A percentile compares a stretch with the other conserved stretches of the same genome.
phyloP scores from a whole-genome alignment of 306 rosid species.

The Prunus padus region DNA sequence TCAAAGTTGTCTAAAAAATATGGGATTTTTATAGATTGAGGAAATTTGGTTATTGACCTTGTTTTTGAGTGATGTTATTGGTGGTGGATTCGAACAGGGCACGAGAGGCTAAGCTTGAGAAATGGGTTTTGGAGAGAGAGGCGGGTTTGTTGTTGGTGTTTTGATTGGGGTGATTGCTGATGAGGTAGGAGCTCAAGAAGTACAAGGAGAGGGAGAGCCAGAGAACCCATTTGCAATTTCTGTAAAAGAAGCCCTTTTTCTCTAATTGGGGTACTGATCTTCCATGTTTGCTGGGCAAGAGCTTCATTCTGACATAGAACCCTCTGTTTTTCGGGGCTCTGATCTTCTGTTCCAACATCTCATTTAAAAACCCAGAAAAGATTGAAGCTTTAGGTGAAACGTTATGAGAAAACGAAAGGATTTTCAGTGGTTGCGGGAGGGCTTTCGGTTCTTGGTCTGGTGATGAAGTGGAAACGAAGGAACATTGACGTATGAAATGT shows the following conservation, averaged over 20 bases:
- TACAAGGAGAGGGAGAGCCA: constrained; percentile 78
- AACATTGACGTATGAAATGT: constrained; percentile 36
- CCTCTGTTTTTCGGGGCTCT: constrained; percentile 45
- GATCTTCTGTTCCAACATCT: constrained; percentile 41
- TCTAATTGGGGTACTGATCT: constrained; percentile 37
- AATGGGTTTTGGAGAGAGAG: constrained; percentile 32
- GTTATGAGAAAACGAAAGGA: constrained; percentile 10
- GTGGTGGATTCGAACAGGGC: constrained; percentile 47
- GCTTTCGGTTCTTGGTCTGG: constrained; percentile 66
- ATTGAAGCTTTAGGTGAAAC: neutral
- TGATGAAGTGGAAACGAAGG: constrained; percentile 64
- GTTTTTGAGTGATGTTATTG: constrained; percentile 17
- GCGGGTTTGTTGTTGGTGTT: constrained; percentile 13
- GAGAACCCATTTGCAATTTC: constrained; percentile 73
- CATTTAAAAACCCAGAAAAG: constrained; percentile 31
- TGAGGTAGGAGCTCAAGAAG: constrained; percentile 70
- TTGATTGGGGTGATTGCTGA: constrained; percentile 32
- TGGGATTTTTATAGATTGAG: neutral
- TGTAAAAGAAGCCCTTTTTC: constrained; percentile 45
- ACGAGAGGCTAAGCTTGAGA: constrained; percentile 41
- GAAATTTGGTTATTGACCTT: constrained; percentile 24
- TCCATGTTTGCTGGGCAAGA: constrained; percentile 52
- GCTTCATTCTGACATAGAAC: constrained; percentile 76
- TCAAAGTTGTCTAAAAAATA: neutral
- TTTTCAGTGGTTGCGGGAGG: constrained; percentile 40